These are phyloP conservation scores for Niebla homalea DNA, from an alignment of 495 filamentous ascomycete genomes.

Conservation along the genomic window DNA sequence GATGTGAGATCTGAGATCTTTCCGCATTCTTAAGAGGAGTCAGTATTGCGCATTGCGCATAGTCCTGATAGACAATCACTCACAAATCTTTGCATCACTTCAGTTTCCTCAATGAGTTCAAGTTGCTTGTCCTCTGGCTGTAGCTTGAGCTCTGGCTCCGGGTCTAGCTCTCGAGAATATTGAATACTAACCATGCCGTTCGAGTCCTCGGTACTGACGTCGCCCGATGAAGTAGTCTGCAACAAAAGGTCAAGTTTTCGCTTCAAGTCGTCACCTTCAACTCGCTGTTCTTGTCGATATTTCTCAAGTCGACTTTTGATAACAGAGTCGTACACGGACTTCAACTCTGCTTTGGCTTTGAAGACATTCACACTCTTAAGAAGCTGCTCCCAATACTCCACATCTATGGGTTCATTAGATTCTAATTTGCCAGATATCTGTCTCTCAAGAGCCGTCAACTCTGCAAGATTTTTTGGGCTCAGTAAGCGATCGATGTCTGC, in stretches of 20 bases:
- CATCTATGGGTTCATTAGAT: slow-evolving; percentile 85
- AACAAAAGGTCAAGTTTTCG: slow-evolving; percentile 37
- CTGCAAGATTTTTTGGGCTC: slow-evolving; percentile 72
- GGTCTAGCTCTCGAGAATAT: slow-evolving; percentile 37
- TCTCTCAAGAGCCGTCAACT: slow-evolving; percentile 68
- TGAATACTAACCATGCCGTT: background rate
- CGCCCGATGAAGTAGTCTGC: background rate
- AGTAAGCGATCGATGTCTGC: slow-evolving; percentile 80
- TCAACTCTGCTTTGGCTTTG: slow-evolving; percentile 81
- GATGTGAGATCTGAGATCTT: slow-evolving; percentile 48
- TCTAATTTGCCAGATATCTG: slow-evolving; percentile 74
- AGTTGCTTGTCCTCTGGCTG: slow-evolving; percentile 53
- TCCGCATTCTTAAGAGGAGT: slow-evolving; percentile 35
- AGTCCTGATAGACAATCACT: slow-evolving; percentile 13
- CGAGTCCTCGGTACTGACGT: background rate
- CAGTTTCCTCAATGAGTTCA: slow-evolving; percentile 47
- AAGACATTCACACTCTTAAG: slow-evolving; percentile 71
- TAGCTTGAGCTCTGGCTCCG: slow-evolving; percentile 57
- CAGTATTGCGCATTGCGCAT: slow-evolving; percentile 8
- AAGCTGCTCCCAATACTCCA: slow-evolving; percentile 94
- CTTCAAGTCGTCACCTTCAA: slow-evolving; percentile 51
- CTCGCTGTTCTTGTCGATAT: slow-evolving; percentile 52
- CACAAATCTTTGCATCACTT: slow-evolving; percentile 47
- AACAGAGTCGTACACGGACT: slow-evolving; percentile 66
- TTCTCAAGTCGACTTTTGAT: slow-evolving; percentile 57